Percentiles rank a stretch among this genome's conserved stretches.
Conservation (phyloP, 805 yeast species). For the Babjeviella inositovora region DNA sequence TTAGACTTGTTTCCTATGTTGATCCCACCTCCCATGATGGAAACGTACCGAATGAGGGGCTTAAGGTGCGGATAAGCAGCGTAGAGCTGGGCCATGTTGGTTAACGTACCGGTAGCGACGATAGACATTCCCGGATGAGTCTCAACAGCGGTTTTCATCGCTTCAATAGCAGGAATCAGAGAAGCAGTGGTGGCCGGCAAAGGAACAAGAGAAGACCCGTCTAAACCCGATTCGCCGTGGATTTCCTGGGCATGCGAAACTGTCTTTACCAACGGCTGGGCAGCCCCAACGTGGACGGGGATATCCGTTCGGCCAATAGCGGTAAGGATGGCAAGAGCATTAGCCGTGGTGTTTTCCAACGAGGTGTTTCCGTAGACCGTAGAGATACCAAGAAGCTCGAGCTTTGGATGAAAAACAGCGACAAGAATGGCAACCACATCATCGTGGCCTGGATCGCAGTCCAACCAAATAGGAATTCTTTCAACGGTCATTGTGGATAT, state of each 20-base stretch:
- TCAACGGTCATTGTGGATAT: slow-evolving; percentile 2
- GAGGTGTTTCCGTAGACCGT: slow-evolving; percentile 65
- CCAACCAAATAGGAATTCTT: slow-evolving; percentile 64
- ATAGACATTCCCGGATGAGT: slow-evolving; percentile 35
- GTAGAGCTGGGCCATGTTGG: slow-evolving; percentile 50
- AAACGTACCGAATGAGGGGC: slow-evolving; percentile 28
- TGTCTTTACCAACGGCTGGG: slow-evolving; percentile 32
- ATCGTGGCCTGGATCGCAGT: slow-evolving; percentile 89
- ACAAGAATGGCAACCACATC: slow-evolving; percentile 66
- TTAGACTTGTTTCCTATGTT: slow-evolving; percentile 25
- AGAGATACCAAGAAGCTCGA: slow-evolving; percentile 50
- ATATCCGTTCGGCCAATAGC: slow-evolving; percentile 32
- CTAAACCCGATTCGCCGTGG: slow-evolving; percentile 66
- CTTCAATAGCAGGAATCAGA: slow-evolving; percentile 17
- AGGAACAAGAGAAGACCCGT: slow-evolving; percentile 54
- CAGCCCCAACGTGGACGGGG: slow-evolving; percentile 55
- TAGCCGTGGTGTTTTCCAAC: slow-evolving; percentile 46
- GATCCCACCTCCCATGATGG: slow-evolving; percentile 69
- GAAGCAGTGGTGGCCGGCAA: slow-evolving; percentile 13
- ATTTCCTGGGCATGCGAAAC: slow-evolving; percentile 41
- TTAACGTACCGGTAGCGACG: slow-evolving; percentile 66
- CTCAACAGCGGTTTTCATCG: slow-evolving; percentile 18
- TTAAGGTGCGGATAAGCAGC: slow-evolving; percentile 35
- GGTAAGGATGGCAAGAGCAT: slow-evolving; percentile 52
- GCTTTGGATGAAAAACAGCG: slow-evolving; percentile 41